A percentile compares a stretch with the other conserved stretches of the same genome.
Conservation (phyloP, 2,329 filamentous ascomycete genomes). For the Cryphonectria carpinicola region DNA sequence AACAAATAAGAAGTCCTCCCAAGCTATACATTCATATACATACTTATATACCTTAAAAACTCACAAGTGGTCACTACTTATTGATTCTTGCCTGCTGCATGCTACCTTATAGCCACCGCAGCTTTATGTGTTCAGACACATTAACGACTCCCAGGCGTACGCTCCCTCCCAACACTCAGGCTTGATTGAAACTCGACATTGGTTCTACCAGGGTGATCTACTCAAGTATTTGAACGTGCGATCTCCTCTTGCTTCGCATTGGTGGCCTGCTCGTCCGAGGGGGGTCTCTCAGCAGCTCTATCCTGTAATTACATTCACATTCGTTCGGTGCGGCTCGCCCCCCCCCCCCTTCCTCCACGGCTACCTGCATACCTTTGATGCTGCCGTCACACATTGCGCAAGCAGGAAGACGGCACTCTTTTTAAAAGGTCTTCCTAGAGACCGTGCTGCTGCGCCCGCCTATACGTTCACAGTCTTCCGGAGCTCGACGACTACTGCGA, state of each 20-base stretch:
- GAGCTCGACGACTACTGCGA: constrained; percentile 18
- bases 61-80: neutral
- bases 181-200: constrained; percentile 18
- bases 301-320: constrained; percentile 20
- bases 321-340: constrained; percentile 27
- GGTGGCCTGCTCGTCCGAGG: constrained; percentile 29
- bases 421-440: constrained; percentile 24
- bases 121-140: constrained; percentile 25
- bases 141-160: constrained; percentile 15
- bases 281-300: constrained; percentile 21
- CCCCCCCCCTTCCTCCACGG: constrained; percentile 31
- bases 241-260: constrained; percentile 31
- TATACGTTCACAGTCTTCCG: neutral
- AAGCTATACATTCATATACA: neutral
- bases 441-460: constrained; percentile 10
- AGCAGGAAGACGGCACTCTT: constrained; percentile 16
- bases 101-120: neutral
- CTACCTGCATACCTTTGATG: constrained; percentile 35
- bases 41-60: neutral
- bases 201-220: constrained; percentile 19
- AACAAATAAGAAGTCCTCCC: neutral
- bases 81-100: neutral
- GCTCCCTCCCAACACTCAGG: constrained; percentile 21
- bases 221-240: constrained; percentile 18
- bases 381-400: constrained; percentile 35